Conservation (phyloP, 2,329 filamentous ascomycete species). For the Venturia pyrina region DNA sequence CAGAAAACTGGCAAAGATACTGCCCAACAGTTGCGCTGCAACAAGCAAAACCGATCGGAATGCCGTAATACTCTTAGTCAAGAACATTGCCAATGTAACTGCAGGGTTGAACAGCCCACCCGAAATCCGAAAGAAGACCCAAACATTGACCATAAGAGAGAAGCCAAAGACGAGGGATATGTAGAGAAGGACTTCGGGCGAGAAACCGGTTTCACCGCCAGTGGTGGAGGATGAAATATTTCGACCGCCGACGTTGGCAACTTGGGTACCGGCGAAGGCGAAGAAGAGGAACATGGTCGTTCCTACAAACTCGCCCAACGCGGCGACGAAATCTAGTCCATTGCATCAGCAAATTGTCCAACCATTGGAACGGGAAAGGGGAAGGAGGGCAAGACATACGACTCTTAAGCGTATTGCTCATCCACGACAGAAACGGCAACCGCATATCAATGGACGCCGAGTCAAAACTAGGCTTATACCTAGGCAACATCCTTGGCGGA, state of each 20-base stretch:
- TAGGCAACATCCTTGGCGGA: neutral
- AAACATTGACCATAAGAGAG: constrained; percentile 13
- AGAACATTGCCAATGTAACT: constrained; percentile 28
- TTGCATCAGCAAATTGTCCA: neutral
- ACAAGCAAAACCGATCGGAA: constrained; percentile 23
- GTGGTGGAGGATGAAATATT: constrained; percentile 3
- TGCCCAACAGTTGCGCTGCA: constrained; percentile 25
- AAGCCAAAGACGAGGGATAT: constrained; percentile 19
- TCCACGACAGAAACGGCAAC: constrained; percentile 8
- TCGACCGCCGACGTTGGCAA: constrained; percentile 10
- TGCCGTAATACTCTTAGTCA: constrained; percentile 26
- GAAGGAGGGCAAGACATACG: neutral
- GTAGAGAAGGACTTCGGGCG: constrained; percentile 19
- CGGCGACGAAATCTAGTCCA: constrained; percentile 25
- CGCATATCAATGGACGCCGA: neutral
- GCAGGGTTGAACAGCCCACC: constrained; percentile 21
- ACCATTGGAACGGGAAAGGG: neutral
- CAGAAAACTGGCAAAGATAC: constrained; percentile 31
- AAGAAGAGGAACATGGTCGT: constrained; percentile 14
- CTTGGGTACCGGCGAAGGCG: constrained; percentile 18
- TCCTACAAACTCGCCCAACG: constrained; percentile 15
- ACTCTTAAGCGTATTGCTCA: constrained; percentile 9
- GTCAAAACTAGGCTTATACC: neutral
- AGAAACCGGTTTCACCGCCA: constrained; percentile 16
- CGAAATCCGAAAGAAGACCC: constrained; percentile 12